These are phyloP conservation scores for Metschnikowia drakensbergensis DNA, from an alignment of 805 yeast species.

Conservation along the genomic window DNA sequence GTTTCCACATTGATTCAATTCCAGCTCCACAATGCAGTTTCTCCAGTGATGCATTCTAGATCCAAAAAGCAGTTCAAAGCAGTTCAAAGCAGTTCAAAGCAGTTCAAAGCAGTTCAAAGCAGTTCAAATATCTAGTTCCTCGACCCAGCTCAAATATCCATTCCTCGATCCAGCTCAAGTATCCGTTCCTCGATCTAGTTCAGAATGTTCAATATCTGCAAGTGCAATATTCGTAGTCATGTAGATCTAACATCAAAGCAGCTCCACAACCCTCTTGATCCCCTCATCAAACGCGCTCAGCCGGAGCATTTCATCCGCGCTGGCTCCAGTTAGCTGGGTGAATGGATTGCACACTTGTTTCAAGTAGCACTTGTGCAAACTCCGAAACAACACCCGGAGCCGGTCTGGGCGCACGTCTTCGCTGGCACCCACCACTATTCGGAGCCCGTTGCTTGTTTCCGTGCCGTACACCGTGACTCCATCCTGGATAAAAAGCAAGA, in stretches of 20 bases:
- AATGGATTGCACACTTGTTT: slow-evolving; percentile 63
- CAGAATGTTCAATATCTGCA: too few species aligned
- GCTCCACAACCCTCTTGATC: slow-evolving; percentile 24
- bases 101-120: too few species aligned
- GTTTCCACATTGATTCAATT: too few species aligned
- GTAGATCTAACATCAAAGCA: background rate
- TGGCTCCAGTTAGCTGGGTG: slow-evolving; percentile 20
- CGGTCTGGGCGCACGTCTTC: slow-evolving; percentile 10
- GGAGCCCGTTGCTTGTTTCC: slow-evolving; percentile 65
- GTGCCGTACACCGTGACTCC: slow-evolving; percentile 64
- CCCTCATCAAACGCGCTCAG: slow-evolving; percentile 29
- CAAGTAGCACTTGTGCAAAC: slow-evolving; percentile 53
- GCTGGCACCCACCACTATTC: slow-evolving; percentile 54
- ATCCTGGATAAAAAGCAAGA: slow-evolving; percentile 61
- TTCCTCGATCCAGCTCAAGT: too few species aligned
- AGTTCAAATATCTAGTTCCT: too few species aligned
- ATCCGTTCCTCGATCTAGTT: too few species aligned
- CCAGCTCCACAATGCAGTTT: too few species aligned
- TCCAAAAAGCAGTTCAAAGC: too few species aligned
- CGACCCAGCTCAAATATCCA: too few species aligned
- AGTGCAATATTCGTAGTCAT: too few species aligned
- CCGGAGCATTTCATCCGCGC: slow-evolving; percentile 26
- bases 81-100: too few species aligned
- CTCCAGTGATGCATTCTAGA: too few species aligned
- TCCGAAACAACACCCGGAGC: slow-evolving; percentile 25